Evolutionary conservation across 441 rosid genomes (phyloP), one percentile per base, ranked within the genome.

Genomic region (Arabidopsis lyrata): DNA sequence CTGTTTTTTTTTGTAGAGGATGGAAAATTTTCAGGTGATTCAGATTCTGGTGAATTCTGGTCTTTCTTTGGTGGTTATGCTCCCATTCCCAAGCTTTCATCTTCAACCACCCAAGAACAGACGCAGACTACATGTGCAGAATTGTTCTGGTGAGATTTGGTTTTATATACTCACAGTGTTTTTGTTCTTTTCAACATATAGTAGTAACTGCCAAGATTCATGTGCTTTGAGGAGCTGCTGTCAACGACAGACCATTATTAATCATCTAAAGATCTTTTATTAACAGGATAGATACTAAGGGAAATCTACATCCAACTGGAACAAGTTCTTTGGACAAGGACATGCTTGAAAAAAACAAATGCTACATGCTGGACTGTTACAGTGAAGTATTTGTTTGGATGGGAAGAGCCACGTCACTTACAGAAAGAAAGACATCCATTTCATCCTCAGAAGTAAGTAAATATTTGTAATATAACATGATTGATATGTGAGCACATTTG

Each of bases 41-140:
- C 93, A 62, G 97, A 91, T 54, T 88, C 83, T 47, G 98, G 98
- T 64, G 98, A 93, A 64, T 91, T 90, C 76, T 93, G 98, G 98
- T 83, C 91, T 78, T 86, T 93, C 48, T 93, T 93, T 85, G 97
- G 96, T 72, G 95, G 98, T 71, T 93, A 85, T 84, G 96, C 98
- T 75, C 97, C 97, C 64, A 87, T 93, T 72, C 92, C 98, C 41
- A 82, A 83, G 81, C 84, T 84, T 22, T 72, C 85, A 24, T 76
- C 88, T 59, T 79, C 82, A 55, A 77, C 69, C 29, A 49, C 20
- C 44, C 80, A 76, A 54, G 74, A 82, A 69, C 81, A 83, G 41
- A 32, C 78, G 70, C 82, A 68, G 39, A 24, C 80, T 59, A 67
- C 85, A 75, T 67, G 82, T 32, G 78, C 80, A 61, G 76, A 83